phyloP scores from a whole-genome alignment of 148 eudicot genomes.

The Camellia japonica region DNA sequence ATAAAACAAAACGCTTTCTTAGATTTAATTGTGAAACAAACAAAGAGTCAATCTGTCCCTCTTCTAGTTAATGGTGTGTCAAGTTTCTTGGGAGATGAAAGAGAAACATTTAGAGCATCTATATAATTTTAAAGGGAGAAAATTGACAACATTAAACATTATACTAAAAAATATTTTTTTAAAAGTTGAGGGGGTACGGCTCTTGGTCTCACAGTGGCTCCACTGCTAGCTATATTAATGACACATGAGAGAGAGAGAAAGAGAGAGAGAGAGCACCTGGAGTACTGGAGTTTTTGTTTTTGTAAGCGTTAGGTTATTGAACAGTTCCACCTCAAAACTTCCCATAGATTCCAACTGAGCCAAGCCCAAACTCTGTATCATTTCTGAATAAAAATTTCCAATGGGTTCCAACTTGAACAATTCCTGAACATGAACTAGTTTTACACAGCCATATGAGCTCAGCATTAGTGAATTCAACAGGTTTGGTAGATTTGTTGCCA shows the following conservation, averaged over 20 bases:
- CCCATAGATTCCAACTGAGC: conserved; percentile 2
- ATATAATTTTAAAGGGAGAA: too few species aligned
- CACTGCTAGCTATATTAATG: too few species aligned
- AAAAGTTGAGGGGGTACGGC: too few species aligned
- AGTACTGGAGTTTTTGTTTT: not conserved
- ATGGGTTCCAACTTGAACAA: conserved; percentile 6
- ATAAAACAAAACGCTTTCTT: too few species aligned
- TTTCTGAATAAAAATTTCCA: not conserved
- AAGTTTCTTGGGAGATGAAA: too few species aligned
- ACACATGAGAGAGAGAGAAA: not conserved
- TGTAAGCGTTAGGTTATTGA: not conserved
- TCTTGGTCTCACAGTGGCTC: too few species aligned
- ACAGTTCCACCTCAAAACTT: not conserved
- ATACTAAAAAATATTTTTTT: too few species aligned
- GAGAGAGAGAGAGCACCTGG: conserved; percentile 10
- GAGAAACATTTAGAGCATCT: too few species aligned
- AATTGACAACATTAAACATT: too few species aligned
- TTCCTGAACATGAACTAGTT: not conserved
- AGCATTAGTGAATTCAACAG: not conserved
- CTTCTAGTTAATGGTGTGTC: too few species aligned
- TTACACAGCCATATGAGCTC: not conserved
- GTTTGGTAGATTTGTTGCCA: not conserved
- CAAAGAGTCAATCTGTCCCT: too few species aligned
- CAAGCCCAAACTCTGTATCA: not conserved
- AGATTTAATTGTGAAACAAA: too few species aligned